A percentile compares a stretch with the other conserved stretches of the same genome.
phyloP scores from a whole-genome alignment of 495 filamentous ascomycete genomes.

The Lasiosphaeris hirsuta region DNA sequence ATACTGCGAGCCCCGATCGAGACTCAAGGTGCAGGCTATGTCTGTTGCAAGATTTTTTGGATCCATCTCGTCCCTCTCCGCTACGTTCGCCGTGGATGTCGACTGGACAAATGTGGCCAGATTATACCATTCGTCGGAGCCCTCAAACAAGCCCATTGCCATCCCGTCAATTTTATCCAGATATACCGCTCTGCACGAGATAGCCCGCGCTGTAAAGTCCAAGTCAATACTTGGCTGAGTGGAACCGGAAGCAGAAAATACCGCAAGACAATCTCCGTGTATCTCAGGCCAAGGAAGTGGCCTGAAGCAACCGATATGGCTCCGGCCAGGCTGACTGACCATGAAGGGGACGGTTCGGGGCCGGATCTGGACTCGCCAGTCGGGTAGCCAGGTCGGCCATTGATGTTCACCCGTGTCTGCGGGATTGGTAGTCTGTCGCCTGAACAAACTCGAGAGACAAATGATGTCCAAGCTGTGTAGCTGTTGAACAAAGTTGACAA shows the following conservation, averaged over 20 bases:
- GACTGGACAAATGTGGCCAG: not conserved
- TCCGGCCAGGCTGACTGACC: slow-evolving; percentile 3
- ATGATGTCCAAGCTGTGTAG: slow-evolving; percentile 5
- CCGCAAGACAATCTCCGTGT: not conserved
- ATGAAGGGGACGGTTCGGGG: slow-evolving; percentile 3
- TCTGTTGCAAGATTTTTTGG: not conserved
- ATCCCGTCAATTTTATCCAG: not conserved
- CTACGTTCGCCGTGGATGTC: not conserved
- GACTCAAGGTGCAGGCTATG: not conserved
- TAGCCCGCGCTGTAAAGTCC: not conserved
- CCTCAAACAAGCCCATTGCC: not conserved
- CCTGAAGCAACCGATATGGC: slow-evolving; percentile 1
- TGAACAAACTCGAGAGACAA: slow-evolving; percentile 1
- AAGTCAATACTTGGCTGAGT: not conserved
- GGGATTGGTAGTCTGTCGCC: not conserved
- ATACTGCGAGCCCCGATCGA: not conserved
- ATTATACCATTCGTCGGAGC: not conserved
- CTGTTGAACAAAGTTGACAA: not conserved
- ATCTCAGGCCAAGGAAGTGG: not conserved
- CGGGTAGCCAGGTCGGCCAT: slow-evolving; percentile 19
- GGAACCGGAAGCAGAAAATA: not conserved
- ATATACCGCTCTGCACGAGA: not conserved
- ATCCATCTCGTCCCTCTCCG: not conserved
- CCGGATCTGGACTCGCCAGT: slow-evolving; percentile 15
- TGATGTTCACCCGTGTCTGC: not conserved